A percentile compares a stretch with the other conserved stretches of the same genome.
These are phyloP conservation scores for Leptographium wingfieldii DNA, from an alignment of 2,329 filamentous ascomycete species.

Conservation along the genomic window DNA sequence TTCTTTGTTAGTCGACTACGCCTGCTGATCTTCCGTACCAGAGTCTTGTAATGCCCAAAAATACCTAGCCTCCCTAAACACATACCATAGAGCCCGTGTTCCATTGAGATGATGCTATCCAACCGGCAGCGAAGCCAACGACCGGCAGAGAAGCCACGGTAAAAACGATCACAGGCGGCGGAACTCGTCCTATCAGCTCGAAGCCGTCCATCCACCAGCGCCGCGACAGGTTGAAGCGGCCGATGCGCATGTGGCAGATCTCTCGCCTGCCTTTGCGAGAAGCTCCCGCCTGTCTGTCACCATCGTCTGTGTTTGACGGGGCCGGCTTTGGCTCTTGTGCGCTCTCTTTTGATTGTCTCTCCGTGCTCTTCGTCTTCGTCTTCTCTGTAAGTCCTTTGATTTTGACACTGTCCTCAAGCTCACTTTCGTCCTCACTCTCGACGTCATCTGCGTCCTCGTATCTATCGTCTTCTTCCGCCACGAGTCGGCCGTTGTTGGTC, in stretches of 20 bases:
- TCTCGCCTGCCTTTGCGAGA: conserved; percentile 1
- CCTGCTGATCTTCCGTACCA: too few species aligned
- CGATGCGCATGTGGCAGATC: conserved; percentile 9
- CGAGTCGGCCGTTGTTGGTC: conserved; percentile 5
- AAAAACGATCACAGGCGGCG: conserved; percentile 7
- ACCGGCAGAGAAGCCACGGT: conserved; percentile 5
- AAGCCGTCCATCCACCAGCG: conserved; percentile 12
- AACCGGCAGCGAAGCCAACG: conserved; percentile 7
- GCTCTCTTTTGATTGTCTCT: not conserved
- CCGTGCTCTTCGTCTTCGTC: not conserved
- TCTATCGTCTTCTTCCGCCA: conserved; percentile 1
- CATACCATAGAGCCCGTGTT: not conserved
- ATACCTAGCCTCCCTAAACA: not conserved
- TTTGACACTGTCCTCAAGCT: not conserved
- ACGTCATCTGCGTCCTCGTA: not conserved
- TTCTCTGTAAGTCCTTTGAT: not conserved
- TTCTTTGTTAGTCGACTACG: too few species aligned
- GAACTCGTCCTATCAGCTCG: conserved; percentile 5
- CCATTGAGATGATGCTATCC: not conserved
- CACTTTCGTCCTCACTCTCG: not conserved
- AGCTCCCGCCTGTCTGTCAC: not conserved
- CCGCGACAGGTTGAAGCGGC: conserved; percentile 8
- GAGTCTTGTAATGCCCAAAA: not conserved
- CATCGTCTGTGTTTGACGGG: not conserved
- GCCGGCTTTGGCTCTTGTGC: not conserved